phyloP scores from a whole-genome alignment of 495 filamentous ascomycete genomes.

The Jackrogersella minutella region DNA sequence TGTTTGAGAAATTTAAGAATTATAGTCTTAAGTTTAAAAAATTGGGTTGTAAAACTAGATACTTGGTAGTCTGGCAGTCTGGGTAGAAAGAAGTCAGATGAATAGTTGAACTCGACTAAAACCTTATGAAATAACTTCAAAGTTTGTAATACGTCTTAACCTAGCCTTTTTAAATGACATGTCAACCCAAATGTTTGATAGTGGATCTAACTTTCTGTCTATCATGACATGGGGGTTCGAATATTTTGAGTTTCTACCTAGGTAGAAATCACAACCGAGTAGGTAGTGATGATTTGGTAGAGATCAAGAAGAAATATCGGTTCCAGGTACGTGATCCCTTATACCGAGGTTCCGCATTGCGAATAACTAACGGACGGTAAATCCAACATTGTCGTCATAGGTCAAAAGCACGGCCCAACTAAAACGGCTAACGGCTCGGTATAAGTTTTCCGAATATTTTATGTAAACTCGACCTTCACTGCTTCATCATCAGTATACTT shows the following conservation, averaged over 20 bases:
- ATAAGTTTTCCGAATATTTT: constrained; percentile 19
- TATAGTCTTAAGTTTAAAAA: too few relatives aligned
- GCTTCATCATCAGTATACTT: too few relatives aligned
- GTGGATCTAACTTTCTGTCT: constrained; percentile 11
- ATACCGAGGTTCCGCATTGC: constrained; percentile 23
- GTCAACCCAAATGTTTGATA: neutral
- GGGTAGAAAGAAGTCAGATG: neutral
- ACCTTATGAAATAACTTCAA: too few relatives aligned
- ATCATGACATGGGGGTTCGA: neutral
- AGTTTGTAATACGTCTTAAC: too few relatives aligned
- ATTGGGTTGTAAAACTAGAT: too few relatives aligned
- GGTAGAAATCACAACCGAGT: constrained; percentile 5
- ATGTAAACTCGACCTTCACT: constrained; percentile 14
- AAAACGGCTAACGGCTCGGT: constrained; percentile 4
- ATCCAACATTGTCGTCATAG: constrained; percentile 16
- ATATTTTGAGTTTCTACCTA: constrained; percentile 5
- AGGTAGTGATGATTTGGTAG: constrained; percentile 6
- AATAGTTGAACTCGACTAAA: neutral
- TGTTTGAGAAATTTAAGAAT: too few relatives aligned
- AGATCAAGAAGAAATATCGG: neutral
- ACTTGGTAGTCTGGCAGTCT: too few relatives aligned
- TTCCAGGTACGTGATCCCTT: neutral
- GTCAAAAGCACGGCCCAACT: constrained; percentile 1
- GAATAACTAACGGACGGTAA: neutral
- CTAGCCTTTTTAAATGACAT: neutral